Evolutionary conservation across 352 stramenopile genomes (phyloP).

Genomic region (Phytopythium sindhum): DNA sequence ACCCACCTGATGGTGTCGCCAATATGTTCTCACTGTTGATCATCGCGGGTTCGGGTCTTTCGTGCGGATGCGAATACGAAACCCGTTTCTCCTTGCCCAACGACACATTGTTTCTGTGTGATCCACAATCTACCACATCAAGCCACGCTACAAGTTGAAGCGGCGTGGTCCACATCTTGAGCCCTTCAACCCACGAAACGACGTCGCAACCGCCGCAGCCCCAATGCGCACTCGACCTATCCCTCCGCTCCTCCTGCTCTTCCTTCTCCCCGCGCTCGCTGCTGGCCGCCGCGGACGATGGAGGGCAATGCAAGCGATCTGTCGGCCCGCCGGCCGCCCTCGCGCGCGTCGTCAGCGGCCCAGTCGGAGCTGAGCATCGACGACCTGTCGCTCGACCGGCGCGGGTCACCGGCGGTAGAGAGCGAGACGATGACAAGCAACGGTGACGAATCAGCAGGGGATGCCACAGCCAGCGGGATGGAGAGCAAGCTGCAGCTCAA

Average conservation of each 20-base stretch:
- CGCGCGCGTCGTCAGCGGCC: neutral
- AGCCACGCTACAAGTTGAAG: neutral
- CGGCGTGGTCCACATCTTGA: neutral
- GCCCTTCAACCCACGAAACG: neutral
- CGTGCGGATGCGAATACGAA: no score
- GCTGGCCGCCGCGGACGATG: neutral
- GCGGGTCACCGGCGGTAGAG: neutral
- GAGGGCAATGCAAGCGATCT: neutral
- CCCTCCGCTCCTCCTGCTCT: no score
- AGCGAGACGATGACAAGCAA: neutral
- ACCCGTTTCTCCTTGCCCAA: no score
- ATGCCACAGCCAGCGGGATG: conserved; percentile 20
- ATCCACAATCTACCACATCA: neutral
- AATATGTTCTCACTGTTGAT: no score
- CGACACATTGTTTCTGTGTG: no score
- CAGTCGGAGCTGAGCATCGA: conserved; percentile 40
- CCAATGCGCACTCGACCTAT: neutral
- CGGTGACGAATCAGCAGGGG: conserved; percentile 2
- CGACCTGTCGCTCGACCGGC: conserved; percentile 30
- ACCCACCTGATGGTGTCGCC: no score
- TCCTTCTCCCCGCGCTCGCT: neutral
- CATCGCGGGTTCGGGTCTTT: no score
- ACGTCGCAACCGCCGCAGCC: neutral
- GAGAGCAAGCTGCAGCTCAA: conserved; percentile 52
- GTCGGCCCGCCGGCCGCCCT: neutral